Base-by-base conservation (phyloP, 108 stramenopile species). In the Thalassiosira profunda region DNA sequence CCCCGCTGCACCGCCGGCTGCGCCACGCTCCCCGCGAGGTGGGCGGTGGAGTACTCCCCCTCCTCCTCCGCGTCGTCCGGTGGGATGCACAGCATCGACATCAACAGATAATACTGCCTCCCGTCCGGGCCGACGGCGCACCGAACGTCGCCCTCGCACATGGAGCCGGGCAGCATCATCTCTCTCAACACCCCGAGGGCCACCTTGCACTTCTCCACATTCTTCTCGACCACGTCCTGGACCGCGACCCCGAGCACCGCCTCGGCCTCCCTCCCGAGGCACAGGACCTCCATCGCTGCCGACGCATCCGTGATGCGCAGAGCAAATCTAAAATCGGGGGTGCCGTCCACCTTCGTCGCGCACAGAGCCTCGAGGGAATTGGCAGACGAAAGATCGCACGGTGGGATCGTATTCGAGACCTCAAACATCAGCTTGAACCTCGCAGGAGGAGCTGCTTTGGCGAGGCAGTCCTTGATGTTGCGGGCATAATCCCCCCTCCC, bases 241-340 rank as follows among this genome's bases (percentile, higher is more conserved):
- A 65, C 71, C 18, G 46, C 67, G 26, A 68, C 47, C n/a, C 79
- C 74, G 26, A 83, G 69, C 20, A 83, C 7, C 10, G 49, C 60
- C 41, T 76, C 79, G 15, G 75, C 84, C 23, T 68, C 65, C 37
- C 59, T 58, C 21, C 74, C 71, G 9, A 58, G 62, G 62, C 80
- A 67, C 58, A 85, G 55, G 5, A 79, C 81, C 46, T 77, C 70
- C 1, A 82, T 58, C 43, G 79, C 72, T 17, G 81, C 64, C 0
- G 84, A 74, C 34, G 49, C 48, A 67, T 85, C 84, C 41, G 37
- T 42, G 9, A 85, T 68, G 36, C 74, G 75, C 14, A 85, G 35
- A 8, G 71, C 75, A 71, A 85, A 85, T 46, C 76, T 36, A 37
- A 68, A 82, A 4, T 35, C 62, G 12, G 69, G 8, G 2, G 67